Evolutionary conservation across 192 early-diverging fungal species (phyloP).

Genomic region (Jimgerdemannia flammicorona): DNA sequence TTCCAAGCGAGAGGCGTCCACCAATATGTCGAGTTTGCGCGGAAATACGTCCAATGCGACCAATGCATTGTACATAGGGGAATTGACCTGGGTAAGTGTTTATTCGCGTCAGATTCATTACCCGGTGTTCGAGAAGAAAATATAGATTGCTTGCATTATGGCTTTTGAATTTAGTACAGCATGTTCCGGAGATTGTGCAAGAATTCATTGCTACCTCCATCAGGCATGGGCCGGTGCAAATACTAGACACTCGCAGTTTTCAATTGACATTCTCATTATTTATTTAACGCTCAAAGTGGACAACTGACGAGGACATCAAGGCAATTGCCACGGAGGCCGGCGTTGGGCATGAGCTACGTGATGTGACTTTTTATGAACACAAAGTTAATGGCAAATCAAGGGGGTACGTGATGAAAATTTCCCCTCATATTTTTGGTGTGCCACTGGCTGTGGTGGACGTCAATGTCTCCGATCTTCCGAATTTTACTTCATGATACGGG

Average conservation of each 20-base stretch:
- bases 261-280: background rate
- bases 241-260: no score
- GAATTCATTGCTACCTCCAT: no score
- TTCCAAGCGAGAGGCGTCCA: conserved; percentile 19
- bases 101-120: no score
- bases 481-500: no score
- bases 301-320: conserved; percentile 51
- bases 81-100: conserved; percentile 38
- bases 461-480: no score
- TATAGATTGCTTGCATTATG: no score
- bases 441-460: no score
- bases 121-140: no score
- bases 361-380: conserved; percentile 56
- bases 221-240: no score
- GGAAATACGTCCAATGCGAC: conserved; percentile 24
- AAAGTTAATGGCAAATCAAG: conserved; percentile 66
- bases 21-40: conserved; percentile 17
- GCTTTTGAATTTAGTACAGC: no score
- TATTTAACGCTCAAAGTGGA: conserved; percentile 35
- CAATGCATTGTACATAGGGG: conserved; percentile 38
- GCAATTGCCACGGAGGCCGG: conserved; percentile 39
- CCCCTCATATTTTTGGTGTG: background rate
- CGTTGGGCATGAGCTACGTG: conserved; percentile 41
- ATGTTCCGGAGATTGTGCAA: no score
- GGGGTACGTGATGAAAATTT: conserved; percentile 29